A percentile compares a stretch with the other conserved stretches of the same genome.
phyloP scores from a whole-genome alignment of 352 stramenopile genomes.

The Pythium rishiriense region DNA sequence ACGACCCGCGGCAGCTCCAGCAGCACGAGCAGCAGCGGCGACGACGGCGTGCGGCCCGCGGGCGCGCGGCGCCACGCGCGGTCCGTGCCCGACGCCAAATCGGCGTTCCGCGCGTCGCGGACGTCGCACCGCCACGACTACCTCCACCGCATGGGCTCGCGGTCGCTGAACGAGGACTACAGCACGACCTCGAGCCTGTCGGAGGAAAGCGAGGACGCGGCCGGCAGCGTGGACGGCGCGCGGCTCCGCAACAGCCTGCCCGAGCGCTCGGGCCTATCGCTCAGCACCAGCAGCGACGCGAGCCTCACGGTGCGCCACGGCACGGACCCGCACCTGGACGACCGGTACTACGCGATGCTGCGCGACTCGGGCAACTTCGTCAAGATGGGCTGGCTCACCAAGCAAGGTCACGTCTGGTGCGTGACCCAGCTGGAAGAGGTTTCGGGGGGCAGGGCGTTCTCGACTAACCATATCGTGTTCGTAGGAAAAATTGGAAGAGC shows the following conservation, averaged over 20 bases:
- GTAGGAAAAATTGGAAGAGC: constrained; percentile 84
- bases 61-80: constrained; percentile 9
- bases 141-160: constrained; percentile 21
- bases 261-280: background rate
- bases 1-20: constrained; percentile 10
- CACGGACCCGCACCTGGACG: constrained; percentile 66
- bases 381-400: constrained; percentile 83
- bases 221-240: constrained; percentile 15
- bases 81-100: constrained; percentile 11
- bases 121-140: constrained; percentile 3
- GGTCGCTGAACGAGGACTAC: constrained; percentile 29
- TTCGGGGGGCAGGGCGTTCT: background rate
- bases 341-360: constrained; percentile 67
- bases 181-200: constrained; percentile 26
- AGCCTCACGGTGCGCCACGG: constrained; percentile 30
- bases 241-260: constrained; percentile 29
- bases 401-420: constrained; percentile 81
- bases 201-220: constrained; percentile 19
- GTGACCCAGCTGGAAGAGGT: no score
- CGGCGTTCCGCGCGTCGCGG: background rate
- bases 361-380: constrained; percentile 73
- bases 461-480: background rate
- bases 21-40: constrained; percentile 18
- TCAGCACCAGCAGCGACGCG: background rate
- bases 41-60: background rate